phyloP scores from a whole-genome alignment of 208 protist species.

The Wallacemonas sp. region DNA sequence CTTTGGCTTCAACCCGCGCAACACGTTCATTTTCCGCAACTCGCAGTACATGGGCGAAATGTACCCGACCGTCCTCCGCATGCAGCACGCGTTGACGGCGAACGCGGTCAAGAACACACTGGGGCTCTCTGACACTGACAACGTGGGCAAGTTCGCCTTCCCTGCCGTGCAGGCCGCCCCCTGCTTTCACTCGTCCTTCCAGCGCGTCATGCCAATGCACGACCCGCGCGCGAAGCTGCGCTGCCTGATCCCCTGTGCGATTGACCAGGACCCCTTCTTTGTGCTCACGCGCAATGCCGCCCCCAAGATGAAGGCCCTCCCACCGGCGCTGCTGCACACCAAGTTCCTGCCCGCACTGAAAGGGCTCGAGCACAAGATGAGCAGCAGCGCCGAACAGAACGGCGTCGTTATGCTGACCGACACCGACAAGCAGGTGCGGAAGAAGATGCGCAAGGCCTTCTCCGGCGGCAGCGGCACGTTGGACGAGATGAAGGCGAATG shows the following conservation, averaged over 20 bases:
- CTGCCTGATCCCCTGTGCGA: constrained; percentile 98
- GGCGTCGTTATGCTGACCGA: constrained; percentile 98
- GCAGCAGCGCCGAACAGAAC: constrained; percentile 82
- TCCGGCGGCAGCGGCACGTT: constrained; percentile 96
- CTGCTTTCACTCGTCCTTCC: constrained; percentile 95
- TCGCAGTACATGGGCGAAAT: constrained; percentile 96
- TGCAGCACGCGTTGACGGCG: constrained; percentile 93
- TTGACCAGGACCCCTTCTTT: constrained; percentile 99
- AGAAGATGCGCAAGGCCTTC: constrained; percentile 97
- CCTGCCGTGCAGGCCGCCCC: constrained; percentile 98
- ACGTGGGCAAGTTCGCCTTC: constrained; percentile 96
- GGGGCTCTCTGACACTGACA: constrained; percentile 90
- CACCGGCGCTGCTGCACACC: constrained; percentile 96
- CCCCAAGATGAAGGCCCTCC: constrained; percentile 83
- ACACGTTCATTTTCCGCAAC: constrained; percentile 99
- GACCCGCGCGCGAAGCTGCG: constrained; percentile 48
- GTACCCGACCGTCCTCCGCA: constrained; percentile 94
- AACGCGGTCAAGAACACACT: constrained; percentile 95
- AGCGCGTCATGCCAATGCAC: constrained; percentile 82
- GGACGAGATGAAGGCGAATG: constrained; percentile 94
- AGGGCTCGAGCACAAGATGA: constrained; percentile 97
- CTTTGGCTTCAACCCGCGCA: constrained; percentile 97
- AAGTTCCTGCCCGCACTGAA: constrained; percentile 98
- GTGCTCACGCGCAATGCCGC: constrained; percentile 97
- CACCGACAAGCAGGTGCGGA: constrained; percentile 91